Conservation (phyloP, 2,329 filamentous ascomycete species). For the Colletotrichum paranaense region DNA sequence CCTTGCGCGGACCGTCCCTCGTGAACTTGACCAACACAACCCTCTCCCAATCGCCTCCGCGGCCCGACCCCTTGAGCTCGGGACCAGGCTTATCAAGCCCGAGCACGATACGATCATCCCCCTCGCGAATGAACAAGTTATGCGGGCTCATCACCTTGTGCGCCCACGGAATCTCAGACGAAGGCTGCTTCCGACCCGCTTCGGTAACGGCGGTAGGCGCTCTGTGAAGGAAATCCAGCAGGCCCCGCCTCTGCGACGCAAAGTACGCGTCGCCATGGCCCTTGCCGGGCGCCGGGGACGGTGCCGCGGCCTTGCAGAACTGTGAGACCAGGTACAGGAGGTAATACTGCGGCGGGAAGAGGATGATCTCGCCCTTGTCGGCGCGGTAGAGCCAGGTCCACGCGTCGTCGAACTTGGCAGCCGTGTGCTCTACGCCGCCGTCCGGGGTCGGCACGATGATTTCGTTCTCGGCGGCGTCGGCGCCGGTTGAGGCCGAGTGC, state of each 20-base stretch:
- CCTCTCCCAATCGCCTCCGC: constrained; percentile 68
- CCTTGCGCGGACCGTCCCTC: constrained; percentile 61
- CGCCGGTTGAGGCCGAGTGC: constrained; percentile 50
- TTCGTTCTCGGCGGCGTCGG: constrained; percentile 54
- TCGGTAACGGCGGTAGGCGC: constrained; percentile 55
- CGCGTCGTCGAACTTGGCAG: constrained; percentile 81
- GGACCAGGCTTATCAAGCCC: constrained; percentile 68
- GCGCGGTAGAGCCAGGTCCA: constrained; percentile 76
- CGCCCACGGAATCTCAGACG: constrained; percentile 63
- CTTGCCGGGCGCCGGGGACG: constrained; percentile 38
- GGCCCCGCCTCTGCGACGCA: constrained; percentile 59
- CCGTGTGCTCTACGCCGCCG: constrained; percentile 73
- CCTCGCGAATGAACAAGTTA: constrained; percentile 55
- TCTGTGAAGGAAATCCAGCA: constrained; percentile 64
- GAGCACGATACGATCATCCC: constrained; percentile 62
- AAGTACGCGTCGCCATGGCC: constrained; percentile 48
- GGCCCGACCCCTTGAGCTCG: constrained; percentile 60
- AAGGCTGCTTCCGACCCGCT: constrained; percentile 51
- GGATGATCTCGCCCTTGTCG: constrained; percentile 73
- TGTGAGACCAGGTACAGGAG: constrained; percentile 70
- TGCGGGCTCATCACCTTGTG: constrained; percentile 72
- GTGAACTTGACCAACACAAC: constrained; percentile 67
- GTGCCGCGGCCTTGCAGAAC: constrained; percentile 57
- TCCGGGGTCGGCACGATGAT: constrained; percentile 78
- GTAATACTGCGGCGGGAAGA: constrained; percentile 92